Evolutionary conservation across 1,284 basidiomycete species (phyloP).

Genomic region (Rhodotorula sp.): DNA sequence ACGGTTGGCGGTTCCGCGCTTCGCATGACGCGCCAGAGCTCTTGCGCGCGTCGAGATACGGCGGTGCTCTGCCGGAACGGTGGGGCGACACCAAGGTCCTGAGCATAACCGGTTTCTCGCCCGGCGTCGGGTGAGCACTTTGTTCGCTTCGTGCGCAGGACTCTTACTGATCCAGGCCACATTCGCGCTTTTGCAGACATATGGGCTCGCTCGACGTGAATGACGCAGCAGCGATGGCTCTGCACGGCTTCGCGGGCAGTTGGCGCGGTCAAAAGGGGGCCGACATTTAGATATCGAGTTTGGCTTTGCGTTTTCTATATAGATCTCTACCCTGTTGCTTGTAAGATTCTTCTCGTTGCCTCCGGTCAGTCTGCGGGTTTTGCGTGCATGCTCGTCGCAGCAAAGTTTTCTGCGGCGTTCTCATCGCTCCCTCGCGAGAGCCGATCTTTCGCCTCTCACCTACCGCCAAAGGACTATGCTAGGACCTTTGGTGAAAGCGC

Average conservation of each 20-base stretch:
- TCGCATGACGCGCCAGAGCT: neutral
- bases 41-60: neutral
- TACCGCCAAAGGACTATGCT: conserved; percentile 17
- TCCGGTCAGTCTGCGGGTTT: neutral
- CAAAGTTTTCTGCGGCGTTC: no score
- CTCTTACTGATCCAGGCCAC: neutral
- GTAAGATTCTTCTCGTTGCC: neutral
- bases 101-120: conserved; percentile 39
- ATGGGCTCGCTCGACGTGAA: conserved; percentile 30
- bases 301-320: neutral
- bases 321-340: neutral
- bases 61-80: conserved; percentile 6
- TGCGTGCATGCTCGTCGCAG: no score
- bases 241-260: conserved; percentile 33
- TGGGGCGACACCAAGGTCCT: conserved; percentile 38
- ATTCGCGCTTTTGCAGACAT: conserved; percentile 5
- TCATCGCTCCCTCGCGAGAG: neutral
- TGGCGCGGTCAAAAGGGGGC: conserved; percentile 35
- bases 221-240: conserved; percentile 31
- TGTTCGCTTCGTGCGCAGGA: neutral
- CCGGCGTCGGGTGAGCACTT: conserved; percentile 37
- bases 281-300: neutral
- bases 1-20: conserved; percentile 29
- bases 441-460: neutral
- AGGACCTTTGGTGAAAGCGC: conserved; percentile 30